phyloP scores from a whole-genome alignment of 108 stramenopile species.

The Nitzschia sp. region DNA sequence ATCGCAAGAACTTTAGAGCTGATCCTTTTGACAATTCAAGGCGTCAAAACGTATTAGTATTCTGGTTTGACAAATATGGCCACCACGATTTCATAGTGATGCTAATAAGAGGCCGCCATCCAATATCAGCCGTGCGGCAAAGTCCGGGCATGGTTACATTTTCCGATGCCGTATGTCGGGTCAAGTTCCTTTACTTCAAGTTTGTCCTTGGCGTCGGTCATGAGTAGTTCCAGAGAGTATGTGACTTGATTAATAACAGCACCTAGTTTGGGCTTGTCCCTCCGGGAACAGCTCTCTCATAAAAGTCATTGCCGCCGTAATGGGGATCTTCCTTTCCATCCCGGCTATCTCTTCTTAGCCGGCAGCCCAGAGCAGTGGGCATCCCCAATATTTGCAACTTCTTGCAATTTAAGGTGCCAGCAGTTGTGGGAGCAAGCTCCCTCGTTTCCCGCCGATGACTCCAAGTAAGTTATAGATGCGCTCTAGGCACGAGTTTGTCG shows the following conservation, averaged over 20 bases:
- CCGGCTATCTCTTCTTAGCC: no score
- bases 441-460: no score
- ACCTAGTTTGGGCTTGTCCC: conserved; percentile 51
- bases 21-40: conserved; percentile 82
- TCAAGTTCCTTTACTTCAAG: conserved; percentile 33
- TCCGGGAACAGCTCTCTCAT: conserved; percentile 41
- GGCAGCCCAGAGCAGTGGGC: no score
- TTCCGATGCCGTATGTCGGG: conserved; percentile 32
- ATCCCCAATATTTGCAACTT: no score
- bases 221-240: conserved; percentile 24
- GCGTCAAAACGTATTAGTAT: conserved; percentile 77
- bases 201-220: conserved; percentile 26
- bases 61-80: conserved; percentile 45
- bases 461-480: no score
- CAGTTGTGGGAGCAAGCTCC: no score
- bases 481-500: no score
- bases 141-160: conserved; percentile 54
- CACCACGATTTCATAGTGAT: conserved; percentile 55
- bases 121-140: conserved; percentile 10
- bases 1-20: no score
- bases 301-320: conserved; percentile 38
- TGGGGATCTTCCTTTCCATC: conserved; percentile 52
- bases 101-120: conserved; percentile 44
- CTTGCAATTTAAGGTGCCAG: no score
- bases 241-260: conserved; percentile 51